Conservation (phyloP, 2,329 filamentous ascomycete species). For the Pseudopithomyces maydicus region DNA sequence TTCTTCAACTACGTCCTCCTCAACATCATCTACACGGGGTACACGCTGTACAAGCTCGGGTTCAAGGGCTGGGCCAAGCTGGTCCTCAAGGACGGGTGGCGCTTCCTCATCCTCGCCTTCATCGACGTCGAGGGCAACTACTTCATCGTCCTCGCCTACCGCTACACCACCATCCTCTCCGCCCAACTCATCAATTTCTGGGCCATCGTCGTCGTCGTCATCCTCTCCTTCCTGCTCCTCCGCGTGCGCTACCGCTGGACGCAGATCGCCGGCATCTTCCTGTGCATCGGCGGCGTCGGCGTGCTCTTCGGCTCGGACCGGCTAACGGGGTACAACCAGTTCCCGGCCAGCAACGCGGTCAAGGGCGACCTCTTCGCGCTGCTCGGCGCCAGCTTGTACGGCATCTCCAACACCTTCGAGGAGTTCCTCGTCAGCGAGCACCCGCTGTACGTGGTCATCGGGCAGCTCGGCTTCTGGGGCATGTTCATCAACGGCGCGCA, state of each 20-base stretch:
- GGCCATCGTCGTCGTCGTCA: constrained; percentile 91
- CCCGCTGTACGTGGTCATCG: constrained; percentile 90
- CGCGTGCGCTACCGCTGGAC: constrained; percentile 86
- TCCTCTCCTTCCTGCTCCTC: constrained; percentile 81
- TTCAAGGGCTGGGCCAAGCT: constrained; percentile 70
- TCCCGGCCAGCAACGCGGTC: constrained; percentile 70
- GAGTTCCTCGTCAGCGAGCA: constrained; percentile 89
- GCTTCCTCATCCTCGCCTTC: constrained; percentile 87
- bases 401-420: constrained; percentile 86
- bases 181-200: constrained; percentile 98
- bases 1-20: constrained; percentile 93
- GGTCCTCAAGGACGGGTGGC: constrained; percentile 78
- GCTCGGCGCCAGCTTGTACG: constrained; percentile 88
- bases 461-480: constrained; percentile 86
- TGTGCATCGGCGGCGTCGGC: constrained; percentile 91
- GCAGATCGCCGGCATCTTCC: constrained; percentile 83
- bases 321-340: constrained; percentile 75
- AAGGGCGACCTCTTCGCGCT: constrained; percentile 95
- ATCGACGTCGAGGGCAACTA: constrained; percentile 97
- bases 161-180: constrained; percentile 83
- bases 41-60: constrained; percentile 81
- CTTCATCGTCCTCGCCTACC: constrained; percentile 93
- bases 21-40: constrained; percentile 77
- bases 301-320: constrained; percentile 86
- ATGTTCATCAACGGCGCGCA: constrained; percentile 91